These are phyloP conservation scores for Podospora tetraspora DNA, from an alignment of 495 filamentous ascomycete genomes.

Conservation along the genomic window DNA sequence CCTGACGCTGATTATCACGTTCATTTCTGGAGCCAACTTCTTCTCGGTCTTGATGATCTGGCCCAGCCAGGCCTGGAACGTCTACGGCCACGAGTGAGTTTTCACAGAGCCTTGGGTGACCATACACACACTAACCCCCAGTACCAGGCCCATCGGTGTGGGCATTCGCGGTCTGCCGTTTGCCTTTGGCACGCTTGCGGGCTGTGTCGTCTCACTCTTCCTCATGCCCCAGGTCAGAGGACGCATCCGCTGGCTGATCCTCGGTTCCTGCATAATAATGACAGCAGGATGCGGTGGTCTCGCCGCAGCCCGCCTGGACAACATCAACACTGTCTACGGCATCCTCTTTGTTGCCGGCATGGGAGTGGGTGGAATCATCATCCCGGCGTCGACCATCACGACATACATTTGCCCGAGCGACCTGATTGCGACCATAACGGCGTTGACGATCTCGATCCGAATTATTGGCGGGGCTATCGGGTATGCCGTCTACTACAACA, in stretches of 20 bases:
- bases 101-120: background rate
- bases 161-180: slow-evolving; percentile 63
- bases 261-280: slow-evolving; percentile 59
- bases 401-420: slow-evolving; percentile 71
- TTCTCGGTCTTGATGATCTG: slow-evolving; percentile 70
- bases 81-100: slow-evolving; percentile 58
- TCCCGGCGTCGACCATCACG: slow-evolving; percentile 51
- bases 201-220: slow-evolving; percentile 58
- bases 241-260: slow-evolving; percentile 58
- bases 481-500: slow-evolving; percentile 71
- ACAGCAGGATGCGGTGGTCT: slow-evolving; percentile 65
- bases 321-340: slow-evolving; percentile 56
- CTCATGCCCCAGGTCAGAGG: slow-evolving; percentile 57
- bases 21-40: slow-evolving; percentile 70
- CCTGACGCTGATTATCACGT: slow-evolving; percentile 65
- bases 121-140: background rate
- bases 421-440: slow-evolving; percentile 67
- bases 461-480: slow-evolving; percentile 67
- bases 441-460: slow-evolving; percentile 67
- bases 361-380: slow-evolving; percentile 69
- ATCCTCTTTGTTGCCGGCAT: slow-evolving; percentile 60
- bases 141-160: slow-evolving; percentile 49
- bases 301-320: slow-evolving; percentile 51
- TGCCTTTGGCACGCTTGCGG: slow-evolving; percentile 57
- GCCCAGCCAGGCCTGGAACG: slow-evolving; percentile 70